Conservation (phyloP, 352 stramenopile species). For the Pythium phragmitis region DNA sequence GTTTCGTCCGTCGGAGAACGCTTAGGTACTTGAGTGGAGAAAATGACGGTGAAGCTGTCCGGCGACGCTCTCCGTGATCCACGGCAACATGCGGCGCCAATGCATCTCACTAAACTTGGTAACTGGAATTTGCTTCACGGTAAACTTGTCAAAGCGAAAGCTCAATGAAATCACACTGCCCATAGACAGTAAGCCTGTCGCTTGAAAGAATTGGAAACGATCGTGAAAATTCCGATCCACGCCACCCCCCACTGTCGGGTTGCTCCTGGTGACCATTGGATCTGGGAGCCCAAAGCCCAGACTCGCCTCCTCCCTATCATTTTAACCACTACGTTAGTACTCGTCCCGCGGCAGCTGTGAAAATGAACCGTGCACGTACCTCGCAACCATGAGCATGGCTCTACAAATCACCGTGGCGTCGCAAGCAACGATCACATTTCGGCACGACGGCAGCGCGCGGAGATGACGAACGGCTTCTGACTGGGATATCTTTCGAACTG, state of each 20-base stretch:
- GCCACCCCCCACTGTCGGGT: neutral
- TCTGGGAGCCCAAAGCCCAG: constrained; percentile 5
- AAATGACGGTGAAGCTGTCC: constrained; percentile 53
- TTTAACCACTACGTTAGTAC: neutral
- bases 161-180: constrained; percentile 69
- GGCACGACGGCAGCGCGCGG: constrained; percentile 11
- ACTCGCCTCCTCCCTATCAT: constrained; percentile 10
- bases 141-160: constrained; percentile 77
- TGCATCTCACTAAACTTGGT: constrained; percentile 86
- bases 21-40: constrained; percentile 23
- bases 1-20: neutral
- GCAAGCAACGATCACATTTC: constrained; percentile 15
- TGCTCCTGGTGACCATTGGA: neutral
- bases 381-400: constrained; percentile 6
- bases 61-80: constrained; percentile 59
- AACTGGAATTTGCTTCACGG: constrained; percentile 54
- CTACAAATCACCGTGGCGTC: constrained; percentile 13
- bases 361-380: constrained; percentile 7
- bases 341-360: neutral
- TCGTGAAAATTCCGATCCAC: constrained; percentile 52
- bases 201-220: constrained; percentile 60
- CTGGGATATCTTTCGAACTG: constrained; percentile 2
- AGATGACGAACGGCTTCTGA: constrained; percentile 1
- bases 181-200: constrained; percentile 46
- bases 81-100: constrained; percentile 84